These are phyloP conservation scores for Acacia melanoxylon DNA, from an alignment of 306 rosid genomes.

Conservation along the genomic window DNA sequence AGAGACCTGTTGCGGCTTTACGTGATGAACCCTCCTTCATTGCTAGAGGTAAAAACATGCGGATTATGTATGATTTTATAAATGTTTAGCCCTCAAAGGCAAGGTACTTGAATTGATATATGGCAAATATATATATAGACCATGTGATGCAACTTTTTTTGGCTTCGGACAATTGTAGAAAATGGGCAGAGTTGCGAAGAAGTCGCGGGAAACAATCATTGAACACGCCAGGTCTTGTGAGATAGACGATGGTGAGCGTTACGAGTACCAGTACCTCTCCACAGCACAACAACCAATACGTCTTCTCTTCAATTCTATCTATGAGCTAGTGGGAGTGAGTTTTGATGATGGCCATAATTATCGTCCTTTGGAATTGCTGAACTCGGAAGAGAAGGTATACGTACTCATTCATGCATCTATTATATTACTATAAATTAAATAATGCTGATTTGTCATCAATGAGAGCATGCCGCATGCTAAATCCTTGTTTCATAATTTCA, in stretches of 20 bases:
- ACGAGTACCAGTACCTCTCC: background rate
- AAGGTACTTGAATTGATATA: background rate
- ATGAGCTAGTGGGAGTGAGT: constrained; percentile 32
- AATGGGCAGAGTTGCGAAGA: constrained; percentile 24
- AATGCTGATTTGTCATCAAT: background rate
- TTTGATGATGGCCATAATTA: constrained; percentile 13
- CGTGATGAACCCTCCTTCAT: constrained; percentile 16
- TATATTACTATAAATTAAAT: background rate
- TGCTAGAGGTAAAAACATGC: constrained; percentile 36
- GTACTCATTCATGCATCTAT: background rate
- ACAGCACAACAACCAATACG: background rate
- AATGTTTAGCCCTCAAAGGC: background rate
- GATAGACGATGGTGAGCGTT: constrained; percentile 19
- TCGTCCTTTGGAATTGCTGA: constrained; percentile 2
- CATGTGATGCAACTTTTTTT: background rate
- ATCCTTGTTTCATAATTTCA: background rate
- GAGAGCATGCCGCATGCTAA: background rate
- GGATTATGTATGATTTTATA: background rate
- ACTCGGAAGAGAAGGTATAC: constrained; percentile 24
- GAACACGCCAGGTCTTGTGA: constrained; percentile 48
- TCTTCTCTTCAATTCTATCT: constrained; percentile 41
- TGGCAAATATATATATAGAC: background rate
- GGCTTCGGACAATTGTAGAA: constrained; percentile 38
- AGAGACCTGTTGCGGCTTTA: constrained; percentile 39
- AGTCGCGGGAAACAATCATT: constrained; percentile 40